phyloP scores from a whole-genome alignment of 805 yeast genomes.

The Kregervanrija pseudodelftensis region DNA sequence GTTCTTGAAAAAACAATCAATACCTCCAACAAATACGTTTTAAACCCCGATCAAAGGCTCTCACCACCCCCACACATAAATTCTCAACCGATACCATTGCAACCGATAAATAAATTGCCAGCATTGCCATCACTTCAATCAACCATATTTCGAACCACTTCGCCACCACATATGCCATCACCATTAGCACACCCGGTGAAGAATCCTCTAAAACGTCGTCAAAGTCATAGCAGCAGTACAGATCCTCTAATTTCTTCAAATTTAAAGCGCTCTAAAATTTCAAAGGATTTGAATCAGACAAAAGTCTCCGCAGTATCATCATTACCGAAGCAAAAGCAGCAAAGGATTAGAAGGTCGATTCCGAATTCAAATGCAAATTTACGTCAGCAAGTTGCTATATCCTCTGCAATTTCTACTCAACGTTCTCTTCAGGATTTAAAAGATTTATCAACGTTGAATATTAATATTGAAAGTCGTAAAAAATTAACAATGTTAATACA shows the following conservation, averaged over 20 bases:
- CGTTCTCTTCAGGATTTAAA: constrained; percentile 27
- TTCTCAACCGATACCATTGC: not conserved
- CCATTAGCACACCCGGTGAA: too few relatives aligned
- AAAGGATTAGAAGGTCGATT: not conserved
- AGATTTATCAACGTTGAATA: constrained; percentile 27
- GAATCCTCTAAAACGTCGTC: too few relatives aligned
- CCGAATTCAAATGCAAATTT: constrained; percentile 13
- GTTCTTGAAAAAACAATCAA: constrained; percentile 30
- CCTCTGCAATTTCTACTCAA: constrained; percentile 26
- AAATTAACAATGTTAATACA: constrained; percentile 74
- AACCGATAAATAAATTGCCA: too few relatives aligned
- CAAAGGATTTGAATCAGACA: not conserved
- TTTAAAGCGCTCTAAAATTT: not conserved
- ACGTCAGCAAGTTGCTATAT: constrained; percentile 24
- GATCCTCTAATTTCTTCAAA: not conserved
- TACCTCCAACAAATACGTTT: constrained; percentile 21
- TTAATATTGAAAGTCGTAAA: constrained; percentile 59
- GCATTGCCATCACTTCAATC: too few relatives aligned
- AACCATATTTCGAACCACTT: too few relatives aligned
- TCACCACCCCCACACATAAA: not conserved
- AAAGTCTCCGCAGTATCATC: not conserved
- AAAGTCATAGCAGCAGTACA: constrained; percentile 1
- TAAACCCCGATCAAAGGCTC: not conserved
- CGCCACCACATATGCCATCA: too few relatives aligned
- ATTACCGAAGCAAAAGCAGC: not conserved